Percentiles rank a stretch among this genome's conserved stretches.
These are phyloP conservation scores for Russula dissimulans DNA, from an alignment of 768 basidiomycete species.

Conservation along the genomic window DNA sequence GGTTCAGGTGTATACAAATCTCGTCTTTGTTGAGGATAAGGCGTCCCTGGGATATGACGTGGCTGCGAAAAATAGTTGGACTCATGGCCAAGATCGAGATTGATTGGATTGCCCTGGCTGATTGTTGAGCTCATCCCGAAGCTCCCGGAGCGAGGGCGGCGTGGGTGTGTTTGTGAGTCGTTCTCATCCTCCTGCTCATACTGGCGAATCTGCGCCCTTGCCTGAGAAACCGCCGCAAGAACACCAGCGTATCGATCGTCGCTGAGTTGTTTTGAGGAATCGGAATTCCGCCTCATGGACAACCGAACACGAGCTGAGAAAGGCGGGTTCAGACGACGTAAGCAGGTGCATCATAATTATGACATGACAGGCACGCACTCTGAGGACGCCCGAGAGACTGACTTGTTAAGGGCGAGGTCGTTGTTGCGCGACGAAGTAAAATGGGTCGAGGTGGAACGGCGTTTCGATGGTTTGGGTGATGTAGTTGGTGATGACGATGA, in stretches of 20 bases:
- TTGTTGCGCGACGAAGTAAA: constrained; percentile 6
- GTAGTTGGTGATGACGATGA: background rate
- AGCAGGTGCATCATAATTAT: background rate
- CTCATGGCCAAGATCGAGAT: constrained; percentile 6
- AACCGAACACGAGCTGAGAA: constrained; percentile 9
- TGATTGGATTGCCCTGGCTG: background rate
- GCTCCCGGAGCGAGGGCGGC: background rate
- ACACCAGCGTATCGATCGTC: constrained; percentile 8
- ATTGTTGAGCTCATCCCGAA: constrained; percentile 12
- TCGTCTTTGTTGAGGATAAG: background rate
- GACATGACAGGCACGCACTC: background rate
- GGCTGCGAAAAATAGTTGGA: constrained; percentile 6
- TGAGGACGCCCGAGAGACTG: constrained; percentile 4
- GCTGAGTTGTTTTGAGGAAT: background rate
- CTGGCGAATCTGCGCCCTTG: constrained; percentile 1
- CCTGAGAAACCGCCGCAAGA: constrained; percentile 5
- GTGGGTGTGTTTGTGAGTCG: background rate
- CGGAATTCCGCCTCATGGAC: constrained; percentile 9
- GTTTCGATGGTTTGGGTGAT: constrained; percentile 16
- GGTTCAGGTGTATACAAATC: background rate
- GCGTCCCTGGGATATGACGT: constrained; percentile 15
- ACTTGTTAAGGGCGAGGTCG: background rate
- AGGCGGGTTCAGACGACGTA: background rate
- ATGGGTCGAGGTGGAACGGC: constrained; percentile 12
- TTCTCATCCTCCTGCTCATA: background rate